Evolutionary conservation across 139 green algal species (phyloP).

Genomic region (Ulvella scutata): DNA sequence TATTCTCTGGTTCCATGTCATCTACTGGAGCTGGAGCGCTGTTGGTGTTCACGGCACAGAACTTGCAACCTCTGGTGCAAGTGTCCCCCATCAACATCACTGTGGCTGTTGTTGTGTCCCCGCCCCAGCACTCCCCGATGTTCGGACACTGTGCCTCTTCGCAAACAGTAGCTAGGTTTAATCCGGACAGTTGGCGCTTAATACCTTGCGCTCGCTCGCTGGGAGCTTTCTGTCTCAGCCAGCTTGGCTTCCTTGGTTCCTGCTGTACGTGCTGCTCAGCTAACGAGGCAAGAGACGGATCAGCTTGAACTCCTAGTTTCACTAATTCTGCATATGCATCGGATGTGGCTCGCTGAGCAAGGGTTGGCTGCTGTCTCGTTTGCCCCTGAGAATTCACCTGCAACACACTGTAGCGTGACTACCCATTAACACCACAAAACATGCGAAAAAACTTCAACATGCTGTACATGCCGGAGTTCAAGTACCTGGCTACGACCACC

Average conservation of each 20-base stretch:
- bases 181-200: constrained; percentile 41
- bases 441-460: too few relatives aligned
- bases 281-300: constrained; percentile 47
- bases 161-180: constrained; percentile 81
- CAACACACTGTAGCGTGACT: too few relatives aligned
- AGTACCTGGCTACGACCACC: not conserved
- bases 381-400: too few relatives aligned
- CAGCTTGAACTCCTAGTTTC: constrained; percentile 46
- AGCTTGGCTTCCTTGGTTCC: constrained; percentile 64
- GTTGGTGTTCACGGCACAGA: constrained; percentile 76
- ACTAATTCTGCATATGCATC: constrained; percentile 77
- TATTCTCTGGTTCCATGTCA: constrained; percentile 57
- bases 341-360: not conserved
- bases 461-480: too few relatives aligned
- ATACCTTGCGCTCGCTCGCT: constrained; percentile 74
- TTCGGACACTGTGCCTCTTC: constrained; percentile 87
- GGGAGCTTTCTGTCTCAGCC: constrained; percentile 89
- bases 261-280: constrained; percentile 29
- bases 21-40: constrained; percentile 47
- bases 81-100: constrained; percentile 84
- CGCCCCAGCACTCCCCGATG: constrained; percentile 83
- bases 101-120: constrained; percentile 47
- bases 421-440: too few relatives aligned
- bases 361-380: not conserved
- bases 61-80: constrained; percentile 71